phyloP scores from a whole-genome alignment of 169 alveolate genomes.

The Plasmodium falciparum region DNA sequence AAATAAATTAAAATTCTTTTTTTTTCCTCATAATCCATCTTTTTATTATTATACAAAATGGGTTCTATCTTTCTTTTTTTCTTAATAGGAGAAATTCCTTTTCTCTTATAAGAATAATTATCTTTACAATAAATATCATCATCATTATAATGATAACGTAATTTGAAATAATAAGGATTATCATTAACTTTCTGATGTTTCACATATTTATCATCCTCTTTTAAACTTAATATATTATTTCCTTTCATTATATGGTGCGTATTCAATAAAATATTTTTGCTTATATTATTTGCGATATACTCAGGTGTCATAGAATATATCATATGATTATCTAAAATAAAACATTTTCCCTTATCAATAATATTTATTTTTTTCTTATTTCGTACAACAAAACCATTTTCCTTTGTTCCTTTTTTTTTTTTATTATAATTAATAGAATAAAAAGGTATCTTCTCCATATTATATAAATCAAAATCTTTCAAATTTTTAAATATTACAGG shows the following conservation, averaged over 20 bases:
- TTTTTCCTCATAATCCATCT: background rate
- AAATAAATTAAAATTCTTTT: constrained; percentile 25
- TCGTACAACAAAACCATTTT: constrained; percentile 6
- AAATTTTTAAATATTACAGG: constrained; percentile 55
- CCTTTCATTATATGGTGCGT: background rate
- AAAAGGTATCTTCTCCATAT: constrained; percentile 21
- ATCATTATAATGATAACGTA: background rate
- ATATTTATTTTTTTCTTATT: constrained; percentile 10
- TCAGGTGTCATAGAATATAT: constrained; percentile 72
- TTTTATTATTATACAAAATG: background rate
- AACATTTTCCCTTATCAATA: constrained; percentile 21
- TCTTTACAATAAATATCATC: background rate
- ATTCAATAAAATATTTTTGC: constrained; percentile 2
- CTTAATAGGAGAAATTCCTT: background rate
- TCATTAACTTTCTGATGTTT: too few relatives aligned
- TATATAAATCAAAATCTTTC: constrained; percentile 18
- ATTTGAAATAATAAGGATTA: too few relatives aligned
- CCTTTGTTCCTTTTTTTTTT: background rate
- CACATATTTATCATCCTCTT: too few relatives aligned
- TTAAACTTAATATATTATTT: too few relatives aligned
- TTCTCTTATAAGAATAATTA: background rate
- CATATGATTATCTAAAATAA: constrained; percentile 63
- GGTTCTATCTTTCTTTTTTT: background rate
- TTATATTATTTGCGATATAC: constrained; percentile 23
- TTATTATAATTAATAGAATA: constrained; percentile 29